Percentiles rank a stretch among this genome's conserved stretches.
phyloP scores from a whole-genome alignment of 2,329 filamentous ascomycete genomes.

The Pseudocercospora crystallina region DNA sequence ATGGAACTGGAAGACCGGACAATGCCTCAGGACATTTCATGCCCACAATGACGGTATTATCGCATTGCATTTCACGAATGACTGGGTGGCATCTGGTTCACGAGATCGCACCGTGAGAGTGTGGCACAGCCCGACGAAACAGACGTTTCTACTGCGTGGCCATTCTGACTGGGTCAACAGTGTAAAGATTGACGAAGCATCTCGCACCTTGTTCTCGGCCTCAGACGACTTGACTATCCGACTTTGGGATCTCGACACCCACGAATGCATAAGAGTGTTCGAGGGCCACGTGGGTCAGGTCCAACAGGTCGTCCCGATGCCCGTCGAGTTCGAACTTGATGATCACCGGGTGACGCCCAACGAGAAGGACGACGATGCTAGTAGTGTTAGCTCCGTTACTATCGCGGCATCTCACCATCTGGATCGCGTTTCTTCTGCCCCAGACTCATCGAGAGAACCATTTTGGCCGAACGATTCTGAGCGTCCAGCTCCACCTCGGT shows the following conservation, averaged over 20 bases:
- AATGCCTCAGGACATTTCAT: slow-evolving; percentile 76
- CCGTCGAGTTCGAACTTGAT: slow-evolving; percentile 85
- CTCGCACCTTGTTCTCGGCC: slow-evolving; percentile 81
- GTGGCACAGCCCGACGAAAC: slow-evolving; percentile 71
- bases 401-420: slow-evolving; percentile 22
- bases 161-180: slow-evolving; percentile 96
- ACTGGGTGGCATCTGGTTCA: slow-evolving; percentile 82
- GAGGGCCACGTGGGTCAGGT: slow-evolving; percentile 93
- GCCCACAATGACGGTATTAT: slow-evolving; percentile 83
- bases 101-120: slow-evolving; percentile 88
- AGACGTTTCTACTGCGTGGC: slow-evolving; percentile 75
- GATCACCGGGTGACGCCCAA: slow-evolving; percentile 56
- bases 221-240: slow-evolving; percentile 91
- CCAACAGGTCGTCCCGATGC: slow-evolving; percentile 83
- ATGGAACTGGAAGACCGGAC: slow-evolving; percentile 95
- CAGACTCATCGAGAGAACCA: slow-evolving; percentile 17
- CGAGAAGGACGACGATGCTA: slow-evolving; percentile 53
- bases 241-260: slow-evolving; percentile 88
- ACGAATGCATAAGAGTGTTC: slow-evolving; percentile 72
- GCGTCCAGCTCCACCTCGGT: slow-evolving; percentile 76
- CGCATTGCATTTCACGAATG: slow-evolving; percentile 80
- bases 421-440: slow-evolving; percentile 14
- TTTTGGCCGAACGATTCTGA: slow-evolving; percentile 61
- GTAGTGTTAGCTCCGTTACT: slow-evolving; percentile 30
- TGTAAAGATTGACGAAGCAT: slow-evolving; percentile 74